Conservation (phyloP, 2,329 filamentous ascomycete species). For the Tolypocladium tundrense region DNA sequence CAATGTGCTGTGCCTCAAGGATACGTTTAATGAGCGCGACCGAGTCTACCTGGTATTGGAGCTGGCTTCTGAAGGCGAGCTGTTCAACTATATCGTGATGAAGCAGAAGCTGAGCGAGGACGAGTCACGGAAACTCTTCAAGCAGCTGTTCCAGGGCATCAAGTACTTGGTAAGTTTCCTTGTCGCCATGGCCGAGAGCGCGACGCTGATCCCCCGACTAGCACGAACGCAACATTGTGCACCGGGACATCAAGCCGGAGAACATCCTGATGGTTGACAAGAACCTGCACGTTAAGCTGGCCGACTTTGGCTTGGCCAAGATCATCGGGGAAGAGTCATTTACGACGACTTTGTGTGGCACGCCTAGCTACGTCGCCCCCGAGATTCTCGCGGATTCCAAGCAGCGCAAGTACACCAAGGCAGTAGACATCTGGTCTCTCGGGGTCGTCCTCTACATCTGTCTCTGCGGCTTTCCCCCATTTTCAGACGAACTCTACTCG, state of each 20-base stretch:
- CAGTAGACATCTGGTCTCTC: constrained; percentile 92
- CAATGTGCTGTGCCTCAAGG: constrained; percentile 84
- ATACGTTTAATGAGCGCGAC: constrained; percentile 85
- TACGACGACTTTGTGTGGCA: constrained; percentile 90
- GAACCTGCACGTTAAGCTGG: constrained; percentile 77
- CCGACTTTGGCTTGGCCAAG: constrained; percentile 94
- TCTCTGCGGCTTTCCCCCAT: constrained; percentile 91
- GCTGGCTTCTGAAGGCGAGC: constrained; percentile 80
- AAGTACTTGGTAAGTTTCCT: constrained; percentile 75
- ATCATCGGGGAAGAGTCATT: constrained; percentile 98
- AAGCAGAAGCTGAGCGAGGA: constrained; percentile 79
- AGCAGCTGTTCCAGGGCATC: constrained; percentile 83
- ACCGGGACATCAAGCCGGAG: constrained; percentile 95
- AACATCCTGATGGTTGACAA: constrained; percentile 88
- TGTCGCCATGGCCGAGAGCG: neutral
- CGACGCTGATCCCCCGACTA: constrained; percentile 22
- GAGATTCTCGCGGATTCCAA: constrained; percentile 81
- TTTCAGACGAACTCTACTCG: constrained; percentile 84
- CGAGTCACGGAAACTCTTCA: constrained; percentile 78
- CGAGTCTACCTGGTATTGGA: constrained; percentile 89
- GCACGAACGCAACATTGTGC: constrained; percentile 96
- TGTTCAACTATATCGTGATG: constrained; percentile 91
- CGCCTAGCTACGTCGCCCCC: constrained; percentile 93
- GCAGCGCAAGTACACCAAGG: constrained; percentile 82
- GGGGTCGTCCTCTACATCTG: constrained; percentile 98